Evolutionary conservation across 1,284 basidiomycete species (phyloP).

Genomic region (Abortiporus biennis): DNA sequence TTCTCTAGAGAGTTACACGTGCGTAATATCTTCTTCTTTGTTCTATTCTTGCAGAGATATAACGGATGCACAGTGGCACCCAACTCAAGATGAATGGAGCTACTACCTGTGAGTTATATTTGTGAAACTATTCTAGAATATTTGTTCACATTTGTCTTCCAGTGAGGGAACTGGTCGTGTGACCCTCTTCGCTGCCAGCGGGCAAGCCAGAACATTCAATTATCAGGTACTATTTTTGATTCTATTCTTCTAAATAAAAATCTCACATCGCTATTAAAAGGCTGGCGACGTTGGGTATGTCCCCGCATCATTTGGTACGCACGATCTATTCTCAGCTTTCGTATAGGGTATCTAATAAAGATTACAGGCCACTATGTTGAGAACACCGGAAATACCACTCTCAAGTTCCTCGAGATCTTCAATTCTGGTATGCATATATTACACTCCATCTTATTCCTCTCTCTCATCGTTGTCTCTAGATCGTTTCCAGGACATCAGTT

Average conservation of each 20-base stretch:
- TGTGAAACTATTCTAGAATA: background rate
- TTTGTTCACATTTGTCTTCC: slow-evolving; percentile 4
- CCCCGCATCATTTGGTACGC: slow-evolving; percentile 45
- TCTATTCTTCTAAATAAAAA: slow-evolving; percentile 11
- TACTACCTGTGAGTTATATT: slow-evolving; percentile 34
- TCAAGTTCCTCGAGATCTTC: slow-evolving; percentile 61
- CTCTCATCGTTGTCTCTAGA: slow-evolving; percentile 23
- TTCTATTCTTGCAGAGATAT: too few species aligned
- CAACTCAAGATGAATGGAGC: slow-evolving; percentile 59
- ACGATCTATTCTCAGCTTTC: background rate
- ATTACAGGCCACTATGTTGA: slow-evolving; percentile 58
- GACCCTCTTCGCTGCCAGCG: slow-evolving; percentile 54
- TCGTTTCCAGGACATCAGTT: slow-evolving; percentile 52
- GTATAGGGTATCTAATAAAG: background rate
- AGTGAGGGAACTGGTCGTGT: slow-evolving; percentile 52
- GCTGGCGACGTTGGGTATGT: slow-evolving; percentile 42
- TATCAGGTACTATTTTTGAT: slow-evolving; percentile 56
- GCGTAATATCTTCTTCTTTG: too few species aligned
- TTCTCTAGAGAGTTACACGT: slow-evolving; percentile 33
- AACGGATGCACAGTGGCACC: slow-evolving; percentile 58
- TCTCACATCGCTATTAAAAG: slow-evolving; percentile 8
- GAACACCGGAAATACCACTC: slow-evolving; percentile 58
- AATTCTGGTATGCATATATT: slow-evolving; percentile 34
- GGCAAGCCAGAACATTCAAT: slow-evolving; percentile 61
- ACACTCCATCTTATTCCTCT: background rate